These are phyloP conservation scores for Kernera saxatilis DNA, from an alignment of 345 rosid species.

Conservation along the genomic window DNA sequence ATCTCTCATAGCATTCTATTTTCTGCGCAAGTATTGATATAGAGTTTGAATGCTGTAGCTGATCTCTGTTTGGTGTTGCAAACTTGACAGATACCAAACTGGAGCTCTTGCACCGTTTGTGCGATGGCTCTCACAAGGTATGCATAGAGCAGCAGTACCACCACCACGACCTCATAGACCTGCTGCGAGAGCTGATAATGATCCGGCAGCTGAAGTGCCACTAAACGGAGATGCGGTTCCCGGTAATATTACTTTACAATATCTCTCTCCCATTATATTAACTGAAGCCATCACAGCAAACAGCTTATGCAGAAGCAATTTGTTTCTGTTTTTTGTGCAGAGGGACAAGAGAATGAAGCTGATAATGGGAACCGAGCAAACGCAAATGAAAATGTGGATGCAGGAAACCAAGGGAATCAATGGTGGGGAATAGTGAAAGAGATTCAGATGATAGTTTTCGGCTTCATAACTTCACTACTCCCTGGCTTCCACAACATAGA, in stretches of 20 bases:
- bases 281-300: slow-evolving; percentile 11
- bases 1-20: no score
- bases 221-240: slow-evolving; percentile 53
- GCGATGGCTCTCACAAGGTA: slow-evolving; percentile 91
- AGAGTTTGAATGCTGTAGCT: neutral
- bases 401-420: slow-evolving; percentile 47
- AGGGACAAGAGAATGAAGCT: slow-evolving; percentile 69
- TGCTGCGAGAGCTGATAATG: slow-evolving; percentile 65
- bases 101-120: slow-evolving; percentile 93
- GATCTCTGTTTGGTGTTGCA: slow-evolving; percentile 2
- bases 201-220: slow-evolving; percentile 57
- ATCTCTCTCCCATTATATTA: neutral
- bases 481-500: slow-evolving; percentile 97
- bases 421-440: slow-evolving; percentile 99
- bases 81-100: slow-evolving; percentile 71
- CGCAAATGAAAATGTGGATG: slow-evolving; percentile 47
- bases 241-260: slow-evolving; percentile 37
- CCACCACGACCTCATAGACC: slow-evolving; percentile 80
- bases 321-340: slow-evolving; percentile 18
- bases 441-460: slow-evolving; percentile 94
- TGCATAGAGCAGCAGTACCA: slow-evolving; percentile 96
- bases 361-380: slow-evolving; percentile 46
- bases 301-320: neutral
- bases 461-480: slow-evolving; percentile 92
- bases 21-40: neutral